Conservation (phyloP, 768 basidiomycete species). For the Leccinum sublutescens region DNA sequence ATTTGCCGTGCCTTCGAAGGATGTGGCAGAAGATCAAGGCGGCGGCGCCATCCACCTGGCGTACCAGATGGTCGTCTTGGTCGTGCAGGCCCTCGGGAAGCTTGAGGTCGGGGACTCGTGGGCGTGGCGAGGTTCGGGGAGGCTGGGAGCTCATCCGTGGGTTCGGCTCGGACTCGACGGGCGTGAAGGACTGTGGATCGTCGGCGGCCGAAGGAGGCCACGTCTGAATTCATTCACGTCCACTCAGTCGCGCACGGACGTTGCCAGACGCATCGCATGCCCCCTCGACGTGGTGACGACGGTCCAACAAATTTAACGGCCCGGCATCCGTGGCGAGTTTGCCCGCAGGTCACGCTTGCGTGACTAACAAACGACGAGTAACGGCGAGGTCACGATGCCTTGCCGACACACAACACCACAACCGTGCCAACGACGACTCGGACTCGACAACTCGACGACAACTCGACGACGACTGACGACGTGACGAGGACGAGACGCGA, state of each 20-base stretch:
- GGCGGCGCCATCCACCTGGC: conserved; percentile 70
- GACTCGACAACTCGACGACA: too few relatives aligned
- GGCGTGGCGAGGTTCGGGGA: conserved; percentile 90
- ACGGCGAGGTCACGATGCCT: too few relatives aligned
- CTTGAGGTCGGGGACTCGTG: conserved; percentile 96
- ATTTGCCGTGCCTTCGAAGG: conserved; percentile 32
- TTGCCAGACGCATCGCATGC: too few relatives aligned
- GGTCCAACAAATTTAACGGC: too few relatives aligned
- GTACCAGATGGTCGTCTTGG: conserved; percentile 88
- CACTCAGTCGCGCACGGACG: conserved; percentile 85
- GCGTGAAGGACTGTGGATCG: conserved; percentile 48
- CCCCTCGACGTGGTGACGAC: too few relatives aligned
- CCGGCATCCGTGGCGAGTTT: too few relatives aligned
- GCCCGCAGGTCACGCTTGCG: too few relatives aligned
- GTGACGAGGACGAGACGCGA: too few relatives aligned
- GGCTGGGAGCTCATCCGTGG: conserved; percentile 83
- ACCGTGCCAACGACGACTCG: too few relatives aligned
- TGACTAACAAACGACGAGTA: too few relatives aligned
- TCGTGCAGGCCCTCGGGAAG: conserved; percentile 84
- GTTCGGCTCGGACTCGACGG: conserved; percentile 85
- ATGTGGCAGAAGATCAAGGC: not conserved
- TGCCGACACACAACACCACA: too few relatives aligned
- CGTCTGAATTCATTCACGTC: conserved; percentile 86
- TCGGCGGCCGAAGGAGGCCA: conserved; percentile 30
- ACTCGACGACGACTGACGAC: too few relatives aligned